Percentiles rank a stretch among this genome's conserved stretches.
phyloP scores from a whole-genome alignment of 805 yeast genomes.

The Candida ponderosae region DNA sequence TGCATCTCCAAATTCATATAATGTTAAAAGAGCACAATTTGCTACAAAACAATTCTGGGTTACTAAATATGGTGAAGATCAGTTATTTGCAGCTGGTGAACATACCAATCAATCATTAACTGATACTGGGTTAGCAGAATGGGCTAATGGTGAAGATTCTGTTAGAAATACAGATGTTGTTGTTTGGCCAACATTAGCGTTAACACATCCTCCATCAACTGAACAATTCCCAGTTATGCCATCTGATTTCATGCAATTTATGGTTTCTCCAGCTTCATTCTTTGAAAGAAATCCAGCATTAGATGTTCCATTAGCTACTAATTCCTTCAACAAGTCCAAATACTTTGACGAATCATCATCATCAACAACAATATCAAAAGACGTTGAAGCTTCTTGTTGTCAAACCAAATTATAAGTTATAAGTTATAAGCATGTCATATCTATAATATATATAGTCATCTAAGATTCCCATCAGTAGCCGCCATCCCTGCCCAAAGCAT shows the following conservation, averaged over 20 bases:
- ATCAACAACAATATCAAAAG: conserved; percentile 25
- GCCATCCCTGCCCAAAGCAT: too few species aligned
- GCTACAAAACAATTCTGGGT: conserved; percentile 75
- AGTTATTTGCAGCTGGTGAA: conserved; percentile 69
- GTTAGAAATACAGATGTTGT: conserved; percentile 68
- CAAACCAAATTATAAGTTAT: too few species aligned
- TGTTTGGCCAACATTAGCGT: conserved; percentile 69
- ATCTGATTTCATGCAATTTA: conserved; percentile 58
- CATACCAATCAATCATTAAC: conserved; percentile 68
- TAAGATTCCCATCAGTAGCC: too few species aligned
- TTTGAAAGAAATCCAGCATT: conserved; percentile 64
- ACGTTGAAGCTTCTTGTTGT: too few species aligned
- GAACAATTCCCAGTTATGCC: conserved; percentile 87
- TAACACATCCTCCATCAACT: conserved; percentile 69
- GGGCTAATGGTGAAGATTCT: conserved; percentile 57
- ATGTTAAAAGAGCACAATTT: conserved; percentile 56
- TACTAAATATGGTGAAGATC: conserved; percentile 60
- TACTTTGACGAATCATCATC: conserved; percentile 20
- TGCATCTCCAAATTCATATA: conserved; percentile 53
- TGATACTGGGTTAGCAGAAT: conserved; percentile 59
- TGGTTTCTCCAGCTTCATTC: conserved; percentile 59
- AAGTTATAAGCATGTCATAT: too few species aligned
- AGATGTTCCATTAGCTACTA: conserved; percentile 64
- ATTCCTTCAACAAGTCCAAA: conserved; percentile 58
- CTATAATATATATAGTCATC: too few species aligned